Conservation (phyloP, 306 rosid species). For the Luffa acutangula region DNA sequence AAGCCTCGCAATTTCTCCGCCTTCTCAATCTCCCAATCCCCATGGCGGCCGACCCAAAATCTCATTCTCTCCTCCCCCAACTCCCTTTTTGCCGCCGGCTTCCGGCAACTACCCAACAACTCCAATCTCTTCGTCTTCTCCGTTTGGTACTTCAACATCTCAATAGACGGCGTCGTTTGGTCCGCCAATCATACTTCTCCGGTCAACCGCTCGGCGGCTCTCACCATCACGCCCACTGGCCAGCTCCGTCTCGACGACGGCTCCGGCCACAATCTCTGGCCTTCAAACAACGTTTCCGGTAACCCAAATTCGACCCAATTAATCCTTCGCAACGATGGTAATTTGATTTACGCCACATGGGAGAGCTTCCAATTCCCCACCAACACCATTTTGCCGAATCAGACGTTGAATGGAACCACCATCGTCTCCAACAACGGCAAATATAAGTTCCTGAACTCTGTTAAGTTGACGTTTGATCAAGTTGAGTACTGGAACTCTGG, state of each 20-base stretch:
- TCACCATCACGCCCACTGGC: neutral
- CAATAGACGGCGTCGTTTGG: slow-evolving; percentile 7
- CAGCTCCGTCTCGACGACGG: neutral
- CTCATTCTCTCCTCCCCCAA: slow-evolving; percentile 3
- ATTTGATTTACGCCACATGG: slow-evolving; percentile 37
- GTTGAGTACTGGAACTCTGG: slow-evolving; percentile 13
- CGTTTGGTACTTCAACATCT: slow-evolving; percentile 9
- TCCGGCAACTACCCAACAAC: neutral
- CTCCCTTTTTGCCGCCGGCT: slow-evolving; percentile 14
- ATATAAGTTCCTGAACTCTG: slow-evolving; percentile 21
- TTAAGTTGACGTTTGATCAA: slow-evolving; percentile 10
- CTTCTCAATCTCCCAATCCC: slow-evolving; percentile 14
- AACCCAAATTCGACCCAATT: slow-evolving; percentile 14
- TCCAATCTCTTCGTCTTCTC: slow-evolving; percentile 9
- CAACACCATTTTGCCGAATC: slow-evolving; percentile 48
- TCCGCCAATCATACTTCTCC: slow-evolving; percentile 9
- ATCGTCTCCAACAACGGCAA: slow-evolving; percentile 28
- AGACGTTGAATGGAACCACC: slow-evolving; percentile 14
- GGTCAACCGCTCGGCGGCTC: slow-evolving; percentile 6
- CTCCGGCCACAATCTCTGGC: slow-evolving; percentile 8
- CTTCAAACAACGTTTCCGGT: neutral
- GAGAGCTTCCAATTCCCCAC: slow-evolving; percentile 46
- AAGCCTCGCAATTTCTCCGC: neutral
- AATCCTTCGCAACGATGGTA: slow-evolving; percentile 25
- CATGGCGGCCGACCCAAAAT: slow-evolving; percentile 13